These are phyloP conservation scores for Suillus fuscotomentosus DNA, from an alignment of 768 basidiomycete species.

Conservation along the genomic window DNA sequence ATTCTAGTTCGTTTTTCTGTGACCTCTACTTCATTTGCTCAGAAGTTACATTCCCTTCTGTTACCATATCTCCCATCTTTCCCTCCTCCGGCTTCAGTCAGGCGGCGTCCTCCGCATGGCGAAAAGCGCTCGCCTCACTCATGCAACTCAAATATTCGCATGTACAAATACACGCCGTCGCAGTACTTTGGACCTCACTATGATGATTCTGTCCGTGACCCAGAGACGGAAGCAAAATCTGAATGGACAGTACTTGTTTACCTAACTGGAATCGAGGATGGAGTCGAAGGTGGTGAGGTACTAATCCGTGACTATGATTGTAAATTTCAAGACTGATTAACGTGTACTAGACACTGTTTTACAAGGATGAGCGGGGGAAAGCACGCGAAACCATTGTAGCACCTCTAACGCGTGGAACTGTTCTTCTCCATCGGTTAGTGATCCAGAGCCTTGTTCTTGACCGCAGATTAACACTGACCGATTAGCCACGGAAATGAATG, in stretches of 20 bases:
- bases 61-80: conserved; percentile 60
- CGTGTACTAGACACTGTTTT: conserved; percentile 61
- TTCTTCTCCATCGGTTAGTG: conserved; percentile 61
- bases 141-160: conserved; percentile 71
- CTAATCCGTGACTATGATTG: neutral
- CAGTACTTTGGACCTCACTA: conserved; percentile 78
- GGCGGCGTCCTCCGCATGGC: conserved; percentile 18
- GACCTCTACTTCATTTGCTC: conserved; percentile 56
- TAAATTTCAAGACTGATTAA: neutral
- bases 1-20: conserved; percentile 60
- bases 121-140: conserved; percentile 44
- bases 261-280: conserved; percentile 68
- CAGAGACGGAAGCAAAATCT: conserved; percentile 57
- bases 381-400: conserved; percentile 47
- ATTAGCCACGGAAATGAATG: conserved; percentile 70
- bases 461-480: conserved; percentile 10
- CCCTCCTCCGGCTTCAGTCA: conserved; percentile 36
- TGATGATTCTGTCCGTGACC: conserved; percentile 66
- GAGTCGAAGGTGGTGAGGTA: conserved; percentile 71
- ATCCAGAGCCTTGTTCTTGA: neutral
- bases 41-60: conserved; percentile 46
- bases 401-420: conserved; percentile 59
- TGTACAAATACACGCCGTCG: conserved; percentile 64
- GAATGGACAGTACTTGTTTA: conserved; percentile 82
- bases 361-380: conserved; percentile 53